These are phyloP conservation scores for Fragaria ananassa DNA, from an alignment of 306 rosid species.

Conservation along the genomic window DNA sequence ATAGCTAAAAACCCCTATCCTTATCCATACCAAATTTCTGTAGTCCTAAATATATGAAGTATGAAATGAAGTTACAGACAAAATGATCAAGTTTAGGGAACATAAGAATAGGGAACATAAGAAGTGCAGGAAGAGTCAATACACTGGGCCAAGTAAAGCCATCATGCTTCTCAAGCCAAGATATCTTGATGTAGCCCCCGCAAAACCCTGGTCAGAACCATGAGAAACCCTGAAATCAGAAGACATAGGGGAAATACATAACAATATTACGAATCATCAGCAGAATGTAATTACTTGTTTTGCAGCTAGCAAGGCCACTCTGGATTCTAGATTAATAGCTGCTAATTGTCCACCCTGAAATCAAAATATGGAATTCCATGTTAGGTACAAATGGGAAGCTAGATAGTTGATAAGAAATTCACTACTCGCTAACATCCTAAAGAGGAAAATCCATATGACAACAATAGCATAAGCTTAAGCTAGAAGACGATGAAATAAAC, in stretches of 20 bases:
- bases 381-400: constrained; percentile 17
- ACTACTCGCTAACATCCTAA: not conserved
- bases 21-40: not conserved
- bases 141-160: constrained; percentile 92
- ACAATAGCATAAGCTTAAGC: not conserved
- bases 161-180: constrained; percentile 80
- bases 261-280: not conserved
- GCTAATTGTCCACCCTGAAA: constrained; percentile 88
- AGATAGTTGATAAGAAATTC: not conserved
- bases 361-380: constrained; percentile 16
- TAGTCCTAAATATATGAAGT: not conserved
- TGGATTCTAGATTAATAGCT: constrained; percentile 70
- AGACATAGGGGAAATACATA: not conserved
- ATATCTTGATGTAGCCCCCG: constrained; percentile 90
- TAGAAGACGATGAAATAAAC: not conserved
- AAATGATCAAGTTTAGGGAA: not conserved
- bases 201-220: constrained; percentile 60
- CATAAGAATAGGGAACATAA: not conserved
- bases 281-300: constrained; percentile 51
- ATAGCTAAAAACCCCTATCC: not conserved
- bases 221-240: constrained; percentile 18
- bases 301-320: constrained; percentile 89
- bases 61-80: not conserved
- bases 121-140: constrained; percentile 36
- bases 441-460: not conserved